Conservation (phyloP, 1,284 basidiomycete genomes). For the Austroboletus niveus region DNA sequence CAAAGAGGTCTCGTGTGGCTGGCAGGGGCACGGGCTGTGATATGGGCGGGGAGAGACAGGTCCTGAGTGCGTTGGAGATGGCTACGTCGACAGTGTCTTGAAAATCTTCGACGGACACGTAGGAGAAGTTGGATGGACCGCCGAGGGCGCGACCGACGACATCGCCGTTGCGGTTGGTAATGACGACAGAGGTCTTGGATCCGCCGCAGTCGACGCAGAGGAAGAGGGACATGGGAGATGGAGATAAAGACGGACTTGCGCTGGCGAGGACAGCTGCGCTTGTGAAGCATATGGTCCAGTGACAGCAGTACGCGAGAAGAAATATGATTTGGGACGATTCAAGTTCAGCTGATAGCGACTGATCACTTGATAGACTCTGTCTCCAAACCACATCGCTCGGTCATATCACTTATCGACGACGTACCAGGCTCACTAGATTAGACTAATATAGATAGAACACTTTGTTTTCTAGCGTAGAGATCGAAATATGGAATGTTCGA, state of each 20-base stretch:
- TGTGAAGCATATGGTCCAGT: no score
- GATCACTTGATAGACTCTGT: no score
- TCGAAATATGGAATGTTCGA: no score
- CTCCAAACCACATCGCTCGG: no score
- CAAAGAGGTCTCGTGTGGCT: slow-evolving; percentile 41
- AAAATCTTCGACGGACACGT: slow-evolving; percentile 52
- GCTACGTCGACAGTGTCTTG: slow-evolving; percentile 46
- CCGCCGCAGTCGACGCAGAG: slow-evolving; percentile 82
- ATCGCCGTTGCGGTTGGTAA: slow-evolving; percentile 52
- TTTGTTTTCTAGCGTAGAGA: no score
- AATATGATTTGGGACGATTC: no score
- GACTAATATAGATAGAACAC: no score
- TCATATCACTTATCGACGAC: no score
- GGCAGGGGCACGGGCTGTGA: slow-evolving; percentile 41
- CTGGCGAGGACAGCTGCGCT: no score
- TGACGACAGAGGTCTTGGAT: slow-evolving; percentile 74
- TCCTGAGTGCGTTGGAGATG: slow-evolving; percentile 52
- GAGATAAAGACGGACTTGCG: not conserved
- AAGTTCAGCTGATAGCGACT: no score
- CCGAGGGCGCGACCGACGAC: slow-evolving; percentile 61
- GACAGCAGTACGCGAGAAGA: no score
- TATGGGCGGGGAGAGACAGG: slow-evolving; percentile 36
- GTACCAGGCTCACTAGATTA: no score
- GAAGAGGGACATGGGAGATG: slow-evolving; percentile 50
- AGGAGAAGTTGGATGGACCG: slow-evolving; percentile 70